phyloP scores from a whole-genome alignment of 371 early-diverging fungal genomes.

The Syncephalastrum monosporum region DNA sequence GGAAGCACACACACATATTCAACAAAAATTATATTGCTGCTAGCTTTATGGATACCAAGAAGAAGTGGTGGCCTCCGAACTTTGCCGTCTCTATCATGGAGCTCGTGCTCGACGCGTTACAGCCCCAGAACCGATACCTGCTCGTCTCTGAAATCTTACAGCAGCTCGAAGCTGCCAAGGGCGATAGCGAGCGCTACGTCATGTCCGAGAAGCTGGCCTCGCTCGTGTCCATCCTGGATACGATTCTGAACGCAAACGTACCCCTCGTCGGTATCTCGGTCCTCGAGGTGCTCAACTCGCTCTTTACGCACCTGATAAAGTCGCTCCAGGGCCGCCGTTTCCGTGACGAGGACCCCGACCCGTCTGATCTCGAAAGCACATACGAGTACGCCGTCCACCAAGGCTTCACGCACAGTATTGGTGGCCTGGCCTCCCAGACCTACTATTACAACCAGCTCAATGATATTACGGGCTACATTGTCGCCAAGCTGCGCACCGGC shows the following conservation, averaged over 20 bases:
- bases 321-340: conserved; percentile 28
- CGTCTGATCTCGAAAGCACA: conserved; percentile 13
- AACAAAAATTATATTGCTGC: conserved; percentile 1
- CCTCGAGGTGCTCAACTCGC: conserved; percentile 77
- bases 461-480: conserved; percentile 76
- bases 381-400: conserved; percentile 48
- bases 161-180: conserved; percentile 45
- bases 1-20: not conserved
- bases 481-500: conserved; percentile 59
- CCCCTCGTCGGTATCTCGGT: conserved; percentile 78
- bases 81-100: conserved; percentile 55
- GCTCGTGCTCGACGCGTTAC: conserved; percentile 51
- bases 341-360: conserved; percentile 14
- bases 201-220: conserved; percentile 50
- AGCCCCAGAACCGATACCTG: conserved; percentile 69
- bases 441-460: conserved; percentile 84
- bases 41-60: conserved; percentile 56
- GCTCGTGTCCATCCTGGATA: conserved; percentile 56
- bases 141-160: conserved; percentile 63
- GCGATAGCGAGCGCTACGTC: conserved; percentile 17
- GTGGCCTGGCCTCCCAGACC: conserved; percentile 74
- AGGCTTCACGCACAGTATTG: conserved; percentile 57
- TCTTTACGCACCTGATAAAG: conserved; percentile 63
- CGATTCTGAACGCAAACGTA: conserved; percentile 52
- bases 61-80: conserved; percentile 58